These are phyloP conservation scores for Phoenix dactylifera DNA, from an alignment of 176 grass and related monocot species.

Conservation along the genomic window DNA sequence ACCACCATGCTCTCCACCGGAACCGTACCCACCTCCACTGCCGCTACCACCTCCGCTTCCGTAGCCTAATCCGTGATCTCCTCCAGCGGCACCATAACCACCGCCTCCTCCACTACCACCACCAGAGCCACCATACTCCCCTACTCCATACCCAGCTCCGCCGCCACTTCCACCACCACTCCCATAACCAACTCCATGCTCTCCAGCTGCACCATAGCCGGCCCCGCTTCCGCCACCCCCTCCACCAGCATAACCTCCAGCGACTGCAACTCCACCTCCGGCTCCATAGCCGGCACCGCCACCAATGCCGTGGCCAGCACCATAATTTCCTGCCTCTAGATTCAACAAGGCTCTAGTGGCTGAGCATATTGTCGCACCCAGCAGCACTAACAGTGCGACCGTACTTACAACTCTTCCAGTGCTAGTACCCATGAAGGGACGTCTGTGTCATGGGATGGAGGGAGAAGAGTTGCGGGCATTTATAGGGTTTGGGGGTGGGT, in stretches of 20 bases:
- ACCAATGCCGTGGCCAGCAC: background rate
- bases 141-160: no score
- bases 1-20: background rate
- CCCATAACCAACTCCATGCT: no score
- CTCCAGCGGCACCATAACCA: no score
- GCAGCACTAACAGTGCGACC: constrained; percentile 21
- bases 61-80: background rate
- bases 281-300: constrained; percentile 4
- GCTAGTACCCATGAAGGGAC: constrained; percentile 4
- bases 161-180: no score
- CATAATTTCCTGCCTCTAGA: constrained; percentile 3
- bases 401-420: constrained; percentile 4
- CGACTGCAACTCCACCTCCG: background rate
- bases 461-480: no score
- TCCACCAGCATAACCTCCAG: constrained; percentile 5
- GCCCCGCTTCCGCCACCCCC: no score
- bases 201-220: no score
- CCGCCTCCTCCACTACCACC: no score
- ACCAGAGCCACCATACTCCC: no score
- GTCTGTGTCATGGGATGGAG: no score
- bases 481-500: no score
- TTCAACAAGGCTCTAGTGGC: constrained; percentile 23
- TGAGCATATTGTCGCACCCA: constrained; percentile 18
- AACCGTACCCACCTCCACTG: background rate
- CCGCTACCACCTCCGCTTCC: background rate